A percentile compares a stretch with the other conserved stretches of the same genome.
These are phyloP conservation scores for Mycena galericulata DNA, from an alignment of 768 basidiomycete genomes.

Conservation along the genomic window DNA sequence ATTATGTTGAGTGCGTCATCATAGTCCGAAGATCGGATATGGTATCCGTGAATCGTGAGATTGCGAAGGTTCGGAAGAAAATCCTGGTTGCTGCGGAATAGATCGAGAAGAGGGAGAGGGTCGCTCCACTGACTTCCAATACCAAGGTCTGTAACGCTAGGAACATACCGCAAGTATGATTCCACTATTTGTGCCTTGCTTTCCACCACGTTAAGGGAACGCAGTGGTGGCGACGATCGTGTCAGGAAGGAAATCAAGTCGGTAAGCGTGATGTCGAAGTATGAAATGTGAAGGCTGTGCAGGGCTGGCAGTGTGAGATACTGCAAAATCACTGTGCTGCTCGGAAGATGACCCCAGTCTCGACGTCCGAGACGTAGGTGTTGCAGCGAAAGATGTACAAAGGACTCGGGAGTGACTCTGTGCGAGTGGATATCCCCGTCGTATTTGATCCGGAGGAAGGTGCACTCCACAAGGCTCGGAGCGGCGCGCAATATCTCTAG, in stretches of 20 bases:
- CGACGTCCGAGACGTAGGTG: conserved; percentile 2
- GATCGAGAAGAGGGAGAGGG: not conserved
- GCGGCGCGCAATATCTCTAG: not conserved
- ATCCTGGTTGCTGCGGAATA: not conserved
- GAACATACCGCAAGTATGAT: not conserved
- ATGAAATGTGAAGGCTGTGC: not conserved
- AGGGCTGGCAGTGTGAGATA: conserved; percentile 15
- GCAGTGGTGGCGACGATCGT: not conserved
- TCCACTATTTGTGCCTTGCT: not conserved
- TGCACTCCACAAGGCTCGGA: not conserved
- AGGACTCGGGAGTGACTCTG: too few species aligned
- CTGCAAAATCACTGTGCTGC: not conserved
- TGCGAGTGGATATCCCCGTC: not conserved
- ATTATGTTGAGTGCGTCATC: too few species aligned
- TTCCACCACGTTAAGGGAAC: not conserved
- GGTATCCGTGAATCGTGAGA: not conserved
- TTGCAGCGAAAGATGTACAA: not conserved
- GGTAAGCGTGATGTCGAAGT: not conserved
- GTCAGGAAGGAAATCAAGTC: not conserved
- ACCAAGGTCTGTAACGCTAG: not conserved
- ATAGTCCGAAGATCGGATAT: not conserved
- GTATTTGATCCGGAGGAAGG: not conserved
- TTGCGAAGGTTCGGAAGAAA: not conserved
- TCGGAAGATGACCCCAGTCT: too few species aligned
- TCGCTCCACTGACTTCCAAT: accelerated